These are phyloP conservation scores for Fusarium austroafricanum DNA, from an alignment of 2,329 filamentous ascomycete species.

Conservation along the genomic window DNA sequence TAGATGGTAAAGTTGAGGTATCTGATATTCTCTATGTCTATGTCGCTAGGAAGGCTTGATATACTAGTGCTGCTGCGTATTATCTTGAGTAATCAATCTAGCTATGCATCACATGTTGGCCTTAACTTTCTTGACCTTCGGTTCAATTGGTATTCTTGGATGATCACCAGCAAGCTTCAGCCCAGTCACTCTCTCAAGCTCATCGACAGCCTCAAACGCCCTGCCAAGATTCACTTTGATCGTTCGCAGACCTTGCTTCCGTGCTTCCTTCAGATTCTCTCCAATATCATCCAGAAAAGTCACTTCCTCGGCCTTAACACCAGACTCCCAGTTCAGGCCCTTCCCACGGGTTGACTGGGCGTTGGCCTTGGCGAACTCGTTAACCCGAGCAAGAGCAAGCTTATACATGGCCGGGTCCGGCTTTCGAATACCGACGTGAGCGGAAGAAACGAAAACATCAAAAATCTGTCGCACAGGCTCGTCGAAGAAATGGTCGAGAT, in stretches of 20 bases:
- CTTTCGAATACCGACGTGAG: slow-evolving; percentile 88
- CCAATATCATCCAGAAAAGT: slow-evolving; percentile 96
- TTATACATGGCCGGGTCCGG: slow-evolving; percentile 86
- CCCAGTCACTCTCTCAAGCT: slow-evolving; percentile 81
- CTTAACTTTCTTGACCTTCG: slow-evolving; percentile 49
- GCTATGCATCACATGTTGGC: slow-evolving; percentile 55
- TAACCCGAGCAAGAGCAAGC: slow-evolving; percentile 74
- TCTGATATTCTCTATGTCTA: slow-evolving; percentile 49
- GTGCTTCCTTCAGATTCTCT: slow-evolving; percentile 86
- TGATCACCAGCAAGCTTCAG: slow-evolving; percentile 69
- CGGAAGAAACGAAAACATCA: slow-evolving; percentile 88
- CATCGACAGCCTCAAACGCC: slow-evolving; percentile 82
- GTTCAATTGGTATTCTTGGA: slow-evolving; percentile 61
- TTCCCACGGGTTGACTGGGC: slow-evolving; percentile 53
- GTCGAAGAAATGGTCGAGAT: slow-evolving; percentile 60
- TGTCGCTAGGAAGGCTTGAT: slow-evolving; percentile 41
- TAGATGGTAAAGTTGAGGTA: slow-evolving; percentile 46
- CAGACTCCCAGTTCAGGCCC: slow-evolving; percentile 58
- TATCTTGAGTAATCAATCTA: no score
- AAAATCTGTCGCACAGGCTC: slow-evolving; percentile 76
- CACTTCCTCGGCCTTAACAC: slow-evolving; percentile 73
- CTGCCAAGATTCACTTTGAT: slow-evolving; percentile 86
- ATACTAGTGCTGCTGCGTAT: no score
- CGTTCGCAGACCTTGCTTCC: slow-evolving; percentile 79
- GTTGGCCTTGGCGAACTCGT: slow-evolving; percentile 69